Evolutionary conservation across 371 early-diverging fungal species (phyloP).

Genomic region (Rhizopus arrhizus): DNA sequence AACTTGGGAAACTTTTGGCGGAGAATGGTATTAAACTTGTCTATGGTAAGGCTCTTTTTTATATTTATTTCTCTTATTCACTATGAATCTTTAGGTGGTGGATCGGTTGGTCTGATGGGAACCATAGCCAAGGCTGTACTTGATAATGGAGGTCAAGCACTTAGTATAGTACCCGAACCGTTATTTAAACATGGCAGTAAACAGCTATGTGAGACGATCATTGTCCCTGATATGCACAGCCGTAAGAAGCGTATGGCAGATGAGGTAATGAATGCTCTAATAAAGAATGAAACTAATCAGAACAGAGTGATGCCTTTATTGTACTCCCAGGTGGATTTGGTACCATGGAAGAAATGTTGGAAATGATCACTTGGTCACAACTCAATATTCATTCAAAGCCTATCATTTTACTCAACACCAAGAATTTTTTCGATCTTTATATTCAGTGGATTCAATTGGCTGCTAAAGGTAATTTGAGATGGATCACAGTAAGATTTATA

Average conservation of each 20-base stretch:
- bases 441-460: conserved; percentile 62
- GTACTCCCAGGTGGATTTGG: conserved; percentile 88
- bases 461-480: conserved; percentile 40
- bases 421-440: conserved; percentile 73
- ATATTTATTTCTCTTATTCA: neutral
- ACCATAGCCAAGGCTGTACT: conserved; percentile 67
- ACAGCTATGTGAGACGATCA: conserved; percentile 59
- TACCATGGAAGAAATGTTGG: conserved; percentile 86
- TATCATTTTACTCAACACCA: conserved; percentile 74
- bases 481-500: neutral
- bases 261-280: conserved; percentile 23
- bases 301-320: conserved; percentile 72
- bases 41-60: conserved; percentile 58
- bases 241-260: conserved; percentile 81
- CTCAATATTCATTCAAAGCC: conserved; percentile 77
- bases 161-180: conserved; percentile 77
- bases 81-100: conserved; percentile 60
- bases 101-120: conserved; percentile 81
- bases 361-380: conserved; percentile 85
- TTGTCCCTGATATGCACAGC: conserved; percentile 84
- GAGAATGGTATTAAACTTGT: conserved; percentile 70
- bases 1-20: conserved; percentile 67
- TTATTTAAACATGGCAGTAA: conserved; percentile 53
- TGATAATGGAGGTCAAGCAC: conserved; percentile 58
- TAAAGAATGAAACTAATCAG: neutral